A percentile compares a stretch with the other conserved stretches of the same genome.
These are phyloP conservation scores for Xerocomus potaroensis DNA, from an alignment of 768 basidiomycete species.

Conservation along the genomic window DNA sequence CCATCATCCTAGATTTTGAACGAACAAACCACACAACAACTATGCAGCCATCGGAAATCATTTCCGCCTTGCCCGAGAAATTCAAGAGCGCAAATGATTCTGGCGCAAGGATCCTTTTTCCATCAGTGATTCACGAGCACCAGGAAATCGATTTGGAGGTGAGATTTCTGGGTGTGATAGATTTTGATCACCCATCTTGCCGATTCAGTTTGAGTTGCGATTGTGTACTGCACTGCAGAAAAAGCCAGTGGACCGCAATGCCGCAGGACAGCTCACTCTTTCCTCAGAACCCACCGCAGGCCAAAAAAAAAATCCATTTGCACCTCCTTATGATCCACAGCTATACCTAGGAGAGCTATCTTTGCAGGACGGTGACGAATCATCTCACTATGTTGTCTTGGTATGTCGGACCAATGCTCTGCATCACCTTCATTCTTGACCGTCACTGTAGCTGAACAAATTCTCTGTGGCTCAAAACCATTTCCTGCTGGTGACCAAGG, in stretches of 20 bases:
- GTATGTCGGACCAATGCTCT: constrained; percentile 39
- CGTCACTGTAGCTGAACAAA: constrained; percentile 67
- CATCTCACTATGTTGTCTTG: constrained; percentile 61
- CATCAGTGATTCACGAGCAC: constrained; percentile 62
- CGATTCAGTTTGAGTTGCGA: constrained; percentile 74
- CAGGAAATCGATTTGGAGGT: constrained; percentile 65
- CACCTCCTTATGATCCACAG: constrained; percentile 78
- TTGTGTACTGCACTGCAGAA: constrained; percentile 81
- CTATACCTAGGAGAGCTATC: constrained; percentile 73
- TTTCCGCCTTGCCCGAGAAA: constrained; percentile 47
- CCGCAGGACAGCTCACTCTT: constrained; percentile 33
- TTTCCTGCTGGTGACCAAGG: constrained; percentile 85
- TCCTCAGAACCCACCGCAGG: constrained; percentile 19
- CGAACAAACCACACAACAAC: too few species aligned
- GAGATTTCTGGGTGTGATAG: constrained; percentile 7
- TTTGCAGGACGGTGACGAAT: constrained; percentile 43
- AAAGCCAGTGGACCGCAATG: constrained; percentile 57
- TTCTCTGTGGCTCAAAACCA: constrained; percentile 81
- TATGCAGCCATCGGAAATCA: constrained; percentile 42
- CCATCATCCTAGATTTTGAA: not conserved
- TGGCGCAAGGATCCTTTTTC: constrained; percentile 74
- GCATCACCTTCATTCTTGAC: constrained; percentile 1
- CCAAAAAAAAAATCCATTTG: constrained; percentile 62
- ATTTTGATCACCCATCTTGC: not conserved
- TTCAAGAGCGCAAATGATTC: constrained; percentile 56